Base-by-base conservation (phyloP, 2,329 filamentous ascomycete genomes). In the Aspergillus sp. region DNA sequence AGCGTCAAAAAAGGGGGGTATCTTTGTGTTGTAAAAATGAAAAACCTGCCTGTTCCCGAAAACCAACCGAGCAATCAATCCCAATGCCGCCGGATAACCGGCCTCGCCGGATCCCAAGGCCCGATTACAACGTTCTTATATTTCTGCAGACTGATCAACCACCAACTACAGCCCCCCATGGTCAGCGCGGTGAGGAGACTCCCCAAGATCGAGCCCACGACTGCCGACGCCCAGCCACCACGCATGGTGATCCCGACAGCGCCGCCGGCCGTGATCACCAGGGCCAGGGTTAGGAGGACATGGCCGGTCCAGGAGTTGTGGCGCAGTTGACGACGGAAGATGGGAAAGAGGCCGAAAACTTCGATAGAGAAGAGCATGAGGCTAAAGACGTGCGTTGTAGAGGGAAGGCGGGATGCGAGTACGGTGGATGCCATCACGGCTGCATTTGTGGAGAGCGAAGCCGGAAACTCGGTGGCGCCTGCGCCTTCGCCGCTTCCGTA, bases 61-160 rank as follows among this genome's bases (percentile, higher is more conserved):
- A n/a, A 29, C 29, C 27, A 30, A 42, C 19, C 9, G 28, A 42
- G 30, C 12, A 10, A 41, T 41, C 40, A 71, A 52, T 70, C 68
- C 68, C 68, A 71, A 48, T 67, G 67, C 33, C 67, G 61, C 38
- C 68, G 60, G 47, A 73, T 65, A 41, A 73, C 65, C 7, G 93
- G 93, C 62, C 90, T 78, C 5, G 93, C 93, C 19, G 91, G 90
- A 71, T 98, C 93, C 93, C 93, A 98, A 1, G 93, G 93, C 39
- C 93, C 93, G 61, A 90, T 88, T 56, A 98, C 96, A 70, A 97
- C 93, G 65, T 97, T 97, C 75, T 98, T 98, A 70, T 97, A 98
- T 71, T 94, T 91, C 70, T 98, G 93, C 66, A 98, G 68, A 6
- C 89, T 87, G 61, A 98, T 97, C 52, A 98, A 71, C 90, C 93